Evolutionary conservation across 345 rosid genomes (phyloP).

Genomic region (Abelmoschus esculentus): DNA sequence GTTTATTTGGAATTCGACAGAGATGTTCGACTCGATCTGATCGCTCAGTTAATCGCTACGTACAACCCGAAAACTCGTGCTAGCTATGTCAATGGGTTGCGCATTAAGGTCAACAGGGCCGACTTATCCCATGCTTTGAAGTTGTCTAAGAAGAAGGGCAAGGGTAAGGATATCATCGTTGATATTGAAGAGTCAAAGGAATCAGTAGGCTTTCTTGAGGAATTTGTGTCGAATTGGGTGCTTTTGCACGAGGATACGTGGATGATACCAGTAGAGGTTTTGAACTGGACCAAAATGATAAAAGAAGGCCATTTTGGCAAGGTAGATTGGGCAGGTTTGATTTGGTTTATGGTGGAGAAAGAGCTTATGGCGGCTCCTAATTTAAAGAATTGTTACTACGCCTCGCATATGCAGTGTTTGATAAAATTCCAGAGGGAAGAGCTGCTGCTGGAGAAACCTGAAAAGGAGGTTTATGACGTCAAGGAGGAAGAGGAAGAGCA

Average conservation of each 20-base stretch:
- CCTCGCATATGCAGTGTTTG: slow-evolving; percentile 77
- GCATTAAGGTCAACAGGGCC: slow-evolving; percentile 53
- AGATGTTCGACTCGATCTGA: slow-evolving; percentile 40
- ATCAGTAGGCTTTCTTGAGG: slow-evolving; percentile 41
- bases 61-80: slow-evolving; percentile 27
- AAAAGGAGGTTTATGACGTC: slow-evolving; percentile 25
- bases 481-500: slow-evolving; percentile 32
- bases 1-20: slow-evolving; percentile 57
- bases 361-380: slow-evolving; percentile 41
- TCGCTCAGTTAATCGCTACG: slow-evolving; percentile 55
- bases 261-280: slow-evolving; percentile 56
- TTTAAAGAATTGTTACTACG: slow-evolving; percentile 64
- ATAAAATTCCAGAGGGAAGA: slow-evolving; percentile 45
- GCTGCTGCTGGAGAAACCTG: slow-evolving; percentile 25
- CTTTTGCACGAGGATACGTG: slow-evolving; percentile 71
- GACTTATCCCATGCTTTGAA: slow-evolving; percentile 77
- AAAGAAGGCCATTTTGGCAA: slow-evolving; percentile 64
- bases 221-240: slow-evolving; percentile 58
- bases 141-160: slow-evolving; percentile 46
- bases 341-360: slow-evolving; percentile 89
- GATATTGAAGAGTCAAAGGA: slow-evolving; percentile 40
- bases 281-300: slow-evolving; percentile 34
- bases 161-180: slow-evolving; percentile 16
- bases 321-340: slow-evolving; percentile 61
- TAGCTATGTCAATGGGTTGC: slow-evolving; percentile 53